A percentile compares a stretch with the other conserved stretches of the same genome.
Conservation (phyloP, 164 flowering plant species). For the Buxus sempervirens region DNA sequence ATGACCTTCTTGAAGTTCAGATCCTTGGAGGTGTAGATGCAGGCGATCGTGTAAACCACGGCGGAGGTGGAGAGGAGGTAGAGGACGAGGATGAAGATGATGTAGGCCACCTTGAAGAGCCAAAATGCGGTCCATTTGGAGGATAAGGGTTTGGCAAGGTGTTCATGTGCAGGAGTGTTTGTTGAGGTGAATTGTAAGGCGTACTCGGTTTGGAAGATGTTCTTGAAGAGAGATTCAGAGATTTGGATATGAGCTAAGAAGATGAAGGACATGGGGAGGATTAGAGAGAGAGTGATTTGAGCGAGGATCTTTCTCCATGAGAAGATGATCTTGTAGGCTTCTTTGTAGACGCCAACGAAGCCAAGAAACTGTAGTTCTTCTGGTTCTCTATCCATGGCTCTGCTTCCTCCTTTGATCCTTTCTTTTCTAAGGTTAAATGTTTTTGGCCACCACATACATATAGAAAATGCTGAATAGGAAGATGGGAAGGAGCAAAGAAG, state of each 20-base stretch:
- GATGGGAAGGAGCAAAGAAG: no score
- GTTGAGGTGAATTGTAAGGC: conserved; percentile 5
- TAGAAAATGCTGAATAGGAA: no score
- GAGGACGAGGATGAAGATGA: conserved; percentile 30
- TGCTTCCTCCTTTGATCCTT: no score
- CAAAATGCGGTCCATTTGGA: conserved; percentile 21
- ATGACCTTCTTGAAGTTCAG: conserved; percentile 28
- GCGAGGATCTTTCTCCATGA: conserved; percentile 24
- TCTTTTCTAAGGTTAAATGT: no score
- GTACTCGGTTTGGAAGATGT: conserved; percentile 8
- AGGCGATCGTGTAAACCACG: conserved; percentile 46
- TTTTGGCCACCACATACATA: no score
- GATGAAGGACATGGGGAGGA: conserved; percentile 29
- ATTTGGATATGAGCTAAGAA: conserved; percentile 19
- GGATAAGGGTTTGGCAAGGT: conserved; percentile 17
- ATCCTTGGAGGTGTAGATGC: conserved; percentile 32
- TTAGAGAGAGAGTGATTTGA: conserved; percentile 21
- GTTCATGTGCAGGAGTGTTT: conserved; percentile 11
- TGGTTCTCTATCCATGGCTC: conserved; percentile 25
- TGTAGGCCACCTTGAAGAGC: conserved; percentile 29
- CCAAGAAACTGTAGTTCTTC: conserved; percentile 30
- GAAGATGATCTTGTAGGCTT: conserved; percentile 24
- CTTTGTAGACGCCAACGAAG: conserved; percentile 21
- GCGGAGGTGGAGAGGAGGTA: conserved; percentile 48
- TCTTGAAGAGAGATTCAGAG: conserved; percentile 10